phyloP scores from a whole-genome alignment of 176 grass and related monocot species.

The Musa beccarii region DNA sequence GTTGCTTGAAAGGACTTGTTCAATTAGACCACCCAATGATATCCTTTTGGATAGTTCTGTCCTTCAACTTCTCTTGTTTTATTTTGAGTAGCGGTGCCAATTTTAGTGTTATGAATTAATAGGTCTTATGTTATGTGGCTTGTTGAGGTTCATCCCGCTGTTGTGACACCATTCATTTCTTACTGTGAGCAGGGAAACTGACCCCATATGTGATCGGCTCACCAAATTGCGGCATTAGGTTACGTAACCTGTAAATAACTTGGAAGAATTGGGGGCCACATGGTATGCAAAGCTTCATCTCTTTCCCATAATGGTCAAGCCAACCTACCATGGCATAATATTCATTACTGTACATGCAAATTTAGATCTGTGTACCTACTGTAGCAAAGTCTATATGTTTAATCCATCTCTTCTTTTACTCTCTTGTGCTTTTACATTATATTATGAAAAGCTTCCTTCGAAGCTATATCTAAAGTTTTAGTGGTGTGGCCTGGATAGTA shows the following conservation, averaged over 20 bases:
- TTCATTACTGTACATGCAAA: constrained; percentile 16
- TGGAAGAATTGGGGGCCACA: background rate
- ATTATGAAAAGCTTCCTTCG: too few species aligned
- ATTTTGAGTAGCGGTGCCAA: background rate
- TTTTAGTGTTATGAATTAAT: background rate
- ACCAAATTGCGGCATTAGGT: constrained; percentile 12
- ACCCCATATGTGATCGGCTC: background rate
- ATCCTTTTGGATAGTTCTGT: background rate
- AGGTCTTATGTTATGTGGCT: background rate
- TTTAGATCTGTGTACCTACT: constrained; percentile 2
- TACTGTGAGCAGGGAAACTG: background rate
- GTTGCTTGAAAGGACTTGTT: too few species aligned
- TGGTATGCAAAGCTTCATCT: constrained; percentile 12
- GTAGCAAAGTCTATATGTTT: background rate
- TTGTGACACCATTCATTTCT: background rate
- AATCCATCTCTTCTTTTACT: background rate
- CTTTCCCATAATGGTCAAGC: constrained; percentile 4
- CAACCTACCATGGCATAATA: background rate
- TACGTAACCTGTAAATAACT: constrained; percentile 15
- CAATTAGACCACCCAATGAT: background rate
- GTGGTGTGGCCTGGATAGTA: too few species aligned
- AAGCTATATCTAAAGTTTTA: too few species aligned
- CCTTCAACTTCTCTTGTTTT: background rate
- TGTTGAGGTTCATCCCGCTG: background rate
- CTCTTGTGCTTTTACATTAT: background rate